phyloP scores from a whole-genome alignment of 176 grass and related monocot species.

The Oryza rufipogon region DNA sequence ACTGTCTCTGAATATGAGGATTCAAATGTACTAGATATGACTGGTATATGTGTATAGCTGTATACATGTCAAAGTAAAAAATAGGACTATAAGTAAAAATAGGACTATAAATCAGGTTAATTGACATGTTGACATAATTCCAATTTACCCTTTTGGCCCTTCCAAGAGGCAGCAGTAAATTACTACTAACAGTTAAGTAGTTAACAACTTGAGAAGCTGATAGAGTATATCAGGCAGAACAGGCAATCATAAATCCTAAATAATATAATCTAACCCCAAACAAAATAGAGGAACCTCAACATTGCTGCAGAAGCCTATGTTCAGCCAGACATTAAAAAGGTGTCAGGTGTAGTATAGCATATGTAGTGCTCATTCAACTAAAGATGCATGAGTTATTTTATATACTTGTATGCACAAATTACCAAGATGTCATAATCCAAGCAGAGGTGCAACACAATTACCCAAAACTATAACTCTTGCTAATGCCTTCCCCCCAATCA shows the following conservation, averaged over 20 bases:
- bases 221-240: background rate
- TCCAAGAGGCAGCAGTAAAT: background rate
- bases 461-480: background rate
- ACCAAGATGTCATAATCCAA: constrained; percentile 21
- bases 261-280: constrained; percentile 6
- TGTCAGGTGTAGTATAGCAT: background rate
- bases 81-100: background rate
- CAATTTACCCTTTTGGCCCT: background rate
- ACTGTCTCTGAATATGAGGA: background rate
- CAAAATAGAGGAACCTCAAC: background rate
- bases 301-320: background rate
- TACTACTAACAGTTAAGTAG: background rate
- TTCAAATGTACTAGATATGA: constrained; percentile 10
- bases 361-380: background rate
- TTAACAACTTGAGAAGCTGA: background rate
- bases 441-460: constrained; percentile 1
- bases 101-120: background rate
- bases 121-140: background rate
- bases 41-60: background rate
- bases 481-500: background rate
- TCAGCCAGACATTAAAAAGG: background rate
- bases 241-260: background rate
- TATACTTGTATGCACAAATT: constrained; percentile 33
- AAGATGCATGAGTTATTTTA: constrained; percentile 15
- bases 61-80: background rate